Evolutionary conservation across 2,329 filamentous ascomycete species (phyloP).

Genomic region (Cadophora luteo-olivacea): DNA sequence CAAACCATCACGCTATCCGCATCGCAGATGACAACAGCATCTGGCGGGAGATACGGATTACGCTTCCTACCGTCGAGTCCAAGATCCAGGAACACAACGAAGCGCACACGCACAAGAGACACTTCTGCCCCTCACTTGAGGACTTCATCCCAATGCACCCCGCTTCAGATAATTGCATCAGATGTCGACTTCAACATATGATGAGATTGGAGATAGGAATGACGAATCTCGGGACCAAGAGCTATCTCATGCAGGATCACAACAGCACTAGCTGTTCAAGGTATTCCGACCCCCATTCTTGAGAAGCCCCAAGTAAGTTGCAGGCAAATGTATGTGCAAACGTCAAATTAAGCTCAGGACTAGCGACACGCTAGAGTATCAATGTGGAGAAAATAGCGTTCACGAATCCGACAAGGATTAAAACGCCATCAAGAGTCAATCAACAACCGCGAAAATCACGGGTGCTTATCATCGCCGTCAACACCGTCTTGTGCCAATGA

Average conservation of each 20-base stretch:
- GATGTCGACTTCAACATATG: background rate
- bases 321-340: background rate
- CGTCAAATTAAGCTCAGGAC: constrained; percentile 15
- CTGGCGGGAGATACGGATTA: background rate
- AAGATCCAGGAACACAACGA: background rate
- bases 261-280: background rate
- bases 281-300: constrained; percentile 20
- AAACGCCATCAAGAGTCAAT: constrained; percentile 18
- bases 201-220: background rate
- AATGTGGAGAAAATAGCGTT: constrained; percentile 4
- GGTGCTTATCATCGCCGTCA: background rate
- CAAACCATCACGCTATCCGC: constrained; percentile 14
- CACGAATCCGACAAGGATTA: constrained; percentile 12
- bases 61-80: background rate
- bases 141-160: background rate
- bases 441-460: background rate
- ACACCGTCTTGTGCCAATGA: background rate
- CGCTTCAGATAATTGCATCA: background rate
- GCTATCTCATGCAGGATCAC: background rate
- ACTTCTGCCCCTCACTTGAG: background rate
- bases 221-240: constrained; percentile 4
- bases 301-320: background rate
- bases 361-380: background rate
- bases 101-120: no score
- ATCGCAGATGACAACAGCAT: constrained; percentile 9